These are phyloP conservation scores for Podila epicladia DNA, from an alignment of 192 early-diverging fungal genomes.

Conservation along the genomic window DNA sequence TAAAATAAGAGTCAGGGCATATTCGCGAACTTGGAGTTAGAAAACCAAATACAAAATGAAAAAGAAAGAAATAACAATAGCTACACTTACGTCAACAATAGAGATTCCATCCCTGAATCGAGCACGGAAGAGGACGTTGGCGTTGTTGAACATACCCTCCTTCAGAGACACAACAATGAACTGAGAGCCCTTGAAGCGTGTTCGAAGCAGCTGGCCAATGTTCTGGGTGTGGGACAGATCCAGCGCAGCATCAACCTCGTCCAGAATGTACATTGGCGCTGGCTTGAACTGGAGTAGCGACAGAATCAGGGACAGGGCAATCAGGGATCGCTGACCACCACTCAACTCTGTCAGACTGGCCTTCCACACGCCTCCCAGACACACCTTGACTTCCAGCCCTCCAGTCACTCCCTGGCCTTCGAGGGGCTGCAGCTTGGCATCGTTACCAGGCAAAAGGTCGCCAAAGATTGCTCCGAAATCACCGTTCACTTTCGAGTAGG, in stretches of 20 bases:
- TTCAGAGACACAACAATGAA: constrained; percentile 99
- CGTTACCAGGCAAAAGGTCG: constrained; percentile 92
- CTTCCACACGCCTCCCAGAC: constrained; percentile 97
- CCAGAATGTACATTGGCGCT: constrained; percentile 99
- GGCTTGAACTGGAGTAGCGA: constrained; percentile 98
- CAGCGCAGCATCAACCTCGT: constrained; percentile 98
- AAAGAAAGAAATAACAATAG: neutral
- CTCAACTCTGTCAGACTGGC: constrained; percentile 95
- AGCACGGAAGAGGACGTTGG: constrained; percentile 94
- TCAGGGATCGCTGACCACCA: constrained; percentile 96
- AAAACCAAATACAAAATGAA: neutral
- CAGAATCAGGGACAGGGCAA: constrained; percentile 96
- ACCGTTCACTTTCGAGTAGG: constrained; percentile 91
- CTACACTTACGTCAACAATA: constrained; percentile 76
- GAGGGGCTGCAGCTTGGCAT: constrained; percentile 86
- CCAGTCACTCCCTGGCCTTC: constrained; percentile 82
- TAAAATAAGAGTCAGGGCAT: neutral
- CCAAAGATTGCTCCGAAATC: constrained; percentile 98
- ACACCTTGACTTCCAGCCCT: constrained; percentile 95
- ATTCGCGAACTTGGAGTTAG: neutral
- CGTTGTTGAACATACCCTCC: constrained; percentile 99
- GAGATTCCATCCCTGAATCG: constrained; percentile 96
- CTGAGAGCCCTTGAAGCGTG: constrained; percentile 94
- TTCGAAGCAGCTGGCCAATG: constrained; percentile 93
- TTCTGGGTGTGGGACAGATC: constrained; percentile 99